Conservation (phyloP, 768 basidiomycete genomes). For the Butyriboletus loyo region DNA sequence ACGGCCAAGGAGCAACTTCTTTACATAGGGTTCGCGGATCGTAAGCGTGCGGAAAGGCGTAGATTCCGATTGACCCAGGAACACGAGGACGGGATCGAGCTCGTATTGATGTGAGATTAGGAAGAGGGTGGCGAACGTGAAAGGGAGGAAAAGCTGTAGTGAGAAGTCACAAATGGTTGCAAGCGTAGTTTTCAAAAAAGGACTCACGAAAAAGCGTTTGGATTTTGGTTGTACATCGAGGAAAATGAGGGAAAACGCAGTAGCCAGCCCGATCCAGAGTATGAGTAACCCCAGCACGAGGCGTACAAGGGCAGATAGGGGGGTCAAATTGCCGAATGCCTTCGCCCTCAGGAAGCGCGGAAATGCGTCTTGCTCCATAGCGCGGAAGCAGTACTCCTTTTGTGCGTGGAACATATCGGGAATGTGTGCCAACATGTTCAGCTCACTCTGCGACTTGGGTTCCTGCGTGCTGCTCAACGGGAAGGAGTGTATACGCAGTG, state of each 20-base stretch:
- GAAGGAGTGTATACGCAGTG: constrained; percentile 88
- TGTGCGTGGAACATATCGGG: constrained; percentile 97
- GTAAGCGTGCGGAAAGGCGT: constrained; percentile 93
- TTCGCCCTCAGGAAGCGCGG: constrained; percentile 93
- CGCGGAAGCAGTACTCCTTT: constrained; percentile 95
- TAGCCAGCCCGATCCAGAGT: constrained; percentile 93
- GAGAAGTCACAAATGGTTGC: constrained; percentile 3
- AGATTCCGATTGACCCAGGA: constrained; percentile 91
- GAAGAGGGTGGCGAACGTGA: constrained; percentile 83
- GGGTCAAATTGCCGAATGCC: constrained; percentile 97
- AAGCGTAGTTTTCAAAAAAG: not conserved
- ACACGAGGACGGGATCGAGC: constrained; percentile 92
- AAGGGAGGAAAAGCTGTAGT: constrained; percentile 87
- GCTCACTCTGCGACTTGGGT: constrained; percentile 64
- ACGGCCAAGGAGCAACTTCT: constrained; percentile 82
- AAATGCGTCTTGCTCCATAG: constrained; percentile 94
- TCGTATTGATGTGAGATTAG: constrained; percentile 96
- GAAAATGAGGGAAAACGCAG: constrained; percentile 89
- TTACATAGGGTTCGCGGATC: constrained; percentile 92
- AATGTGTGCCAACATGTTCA: constrained; percentile 77
- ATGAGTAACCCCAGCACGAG: constrained; percentile 80
- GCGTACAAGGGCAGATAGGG: constrained; percentile 82
- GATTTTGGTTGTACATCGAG: constrained; percentile 90
- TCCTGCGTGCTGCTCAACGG: constrained; percentile 74
- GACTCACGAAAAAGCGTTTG: constrained; percentile 90